Evolutionary conservation across 441 rosid genomes (phyloP).

Genomic region (California macrophylla): DNA sequence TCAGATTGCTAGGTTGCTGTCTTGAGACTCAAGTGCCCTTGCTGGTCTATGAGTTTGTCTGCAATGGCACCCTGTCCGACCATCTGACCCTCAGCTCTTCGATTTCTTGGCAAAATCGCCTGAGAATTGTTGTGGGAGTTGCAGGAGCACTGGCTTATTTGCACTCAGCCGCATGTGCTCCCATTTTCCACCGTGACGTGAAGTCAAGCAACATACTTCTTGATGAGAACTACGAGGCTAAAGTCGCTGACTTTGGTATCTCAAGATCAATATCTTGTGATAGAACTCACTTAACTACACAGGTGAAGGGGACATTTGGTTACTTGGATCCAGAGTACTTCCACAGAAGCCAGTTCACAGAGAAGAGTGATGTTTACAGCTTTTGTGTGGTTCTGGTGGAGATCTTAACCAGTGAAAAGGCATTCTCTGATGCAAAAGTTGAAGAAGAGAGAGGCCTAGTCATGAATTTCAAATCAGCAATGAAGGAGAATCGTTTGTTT

Average conservation of each 20-base stretch:
- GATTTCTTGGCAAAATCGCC: conserved; percentile 15
- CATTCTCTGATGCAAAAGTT: conserved; percentile 14
- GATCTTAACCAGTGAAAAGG: conserved; percentile 19
- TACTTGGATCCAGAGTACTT: conserved; percentile 21
- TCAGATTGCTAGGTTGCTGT: conserved; percentile 17
- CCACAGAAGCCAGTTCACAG: conserved; percentile 13
- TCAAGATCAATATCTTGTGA: conserved; percentile 14
- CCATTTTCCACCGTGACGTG: conserved; percentile 17
- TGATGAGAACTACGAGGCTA: conserved; percentile 9
- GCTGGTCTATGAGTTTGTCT: conserved; percentile 17
- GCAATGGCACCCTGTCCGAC: conserved; percentile 17
- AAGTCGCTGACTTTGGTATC: conserved; percentile 18
- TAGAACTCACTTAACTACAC: conserved; percentile 17
- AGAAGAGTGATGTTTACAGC: conserved; percentile 18
- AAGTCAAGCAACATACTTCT: conserved; percentile 24
- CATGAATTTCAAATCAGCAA: conserved; percentile 13
- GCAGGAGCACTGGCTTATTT: conserved; percentile 16
- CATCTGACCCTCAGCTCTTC: conserved; percentile 3
- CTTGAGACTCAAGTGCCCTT: conserved; percentile 15
- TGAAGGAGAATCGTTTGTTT: conserved; percentile 8
- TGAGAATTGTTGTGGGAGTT: conserved; percentile 11
- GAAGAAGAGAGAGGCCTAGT: conserved; percentile 17
- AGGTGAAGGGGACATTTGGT: conserved; percentile 22
- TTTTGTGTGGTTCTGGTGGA: conserved; percentile 11
- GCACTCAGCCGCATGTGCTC: conserved; percentile 14